Evolutionary conservation across 768 basidiomycete species (phyloP).

Genomic region (Termitomyces sp.): DNA sequence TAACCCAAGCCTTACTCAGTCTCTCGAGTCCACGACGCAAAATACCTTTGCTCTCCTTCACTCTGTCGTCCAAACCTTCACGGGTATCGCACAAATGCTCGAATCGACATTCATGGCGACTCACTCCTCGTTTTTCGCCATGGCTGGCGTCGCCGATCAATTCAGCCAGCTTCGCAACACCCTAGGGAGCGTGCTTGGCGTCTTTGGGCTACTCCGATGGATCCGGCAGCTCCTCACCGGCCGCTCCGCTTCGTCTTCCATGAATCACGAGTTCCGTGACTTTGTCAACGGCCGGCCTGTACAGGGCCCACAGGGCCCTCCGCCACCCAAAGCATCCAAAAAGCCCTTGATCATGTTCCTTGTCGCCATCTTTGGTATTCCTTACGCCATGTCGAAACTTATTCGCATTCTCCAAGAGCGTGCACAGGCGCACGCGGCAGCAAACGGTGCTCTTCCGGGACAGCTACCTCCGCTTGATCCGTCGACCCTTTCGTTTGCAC

Average conservation of each 20-base stretch:
- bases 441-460: slow-evolving; percentile 32
- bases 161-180: slow-evolving; percentile 89
- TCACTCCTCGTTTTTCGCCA: slow-evolving; percentile 91
- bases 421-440: slow-evolving; percentile 42
- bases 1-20: slow-evolving; percentile 73
- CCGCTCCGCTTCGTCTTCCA: slow-evolving; percentile 17
- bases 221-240: slow-evolving; percentile 62
- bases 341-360: slow-evolving; percentile 94
- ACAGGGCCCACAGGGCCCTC: slow-evolving; percentile 39
- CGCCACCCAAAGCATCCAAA: slow-evolving; percentile 64
- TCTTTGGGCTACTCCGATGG: slow-evolving; percentile 90
- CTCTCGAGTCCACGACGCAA: slow-evolving; percentile 84
- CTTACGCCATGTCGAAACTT: slow-evolving; percentile 90
- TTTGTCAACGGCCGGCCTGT: slow-evolving; percentile 67
- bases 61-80: slow-evolving; percentile 92
- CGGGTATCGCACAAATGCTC: slow-evolving; percentile 94
- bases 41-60: slow-evolving; percentile 93
- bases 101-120: slow-evolving; percentile 98
- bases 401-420: slow-evolving; percentile 76
- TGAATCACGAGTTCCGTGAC: slow-evolving; percentile 69
- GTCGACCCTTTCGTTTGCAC: slow-evolving; percentile 75
- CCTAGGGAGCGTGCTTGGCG: slow-evolving; percentile 86
- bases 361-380: slow-evolving; percentile 88
- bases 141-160: slow-evolving; percentile 96
- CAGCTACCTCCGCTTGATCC: slow-evolving; percentile 71